Evolutionary conservation across 148 eudicot genomes (phyloP).

Genomic region (Cornus florida): DNA sequence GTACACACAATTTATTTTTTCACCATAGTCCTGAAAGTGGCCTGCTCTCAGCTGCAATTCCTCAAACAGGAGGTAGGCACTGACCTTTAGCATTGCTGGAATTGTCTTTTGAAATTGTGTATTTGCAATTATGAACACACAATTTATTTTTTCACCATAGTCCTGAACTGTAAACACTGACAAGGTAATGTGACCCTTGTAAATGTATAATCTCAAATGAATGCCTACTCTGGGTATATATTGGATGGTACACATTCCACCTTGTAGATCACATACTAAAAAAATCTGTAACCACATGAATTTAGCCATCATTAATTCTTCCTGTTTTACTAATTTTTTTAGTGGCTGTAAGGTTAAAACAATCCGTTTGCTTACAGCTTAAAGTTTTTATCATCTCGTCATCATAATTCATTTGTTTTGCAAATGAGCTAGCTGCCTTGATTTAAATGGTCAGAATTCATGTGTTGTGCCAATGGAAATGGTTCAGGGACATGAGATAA

Average conservation of each 20-base stretch:
- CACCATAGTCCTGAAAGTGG: too few species aligned
- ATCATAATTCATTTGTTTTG: neutral
- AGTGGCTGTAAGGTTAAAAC: neutral
- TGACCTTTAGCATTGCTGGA: neutral
- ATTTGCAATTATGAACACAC: neutral
- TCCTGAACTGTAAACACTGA: neutral
- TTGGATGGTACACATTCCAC: neutral
- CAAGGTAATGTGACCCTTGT: neutral
- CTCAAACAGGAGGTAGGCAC: slow-evolving; percentile 53
- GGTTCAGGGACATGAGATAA: too few species aligned
- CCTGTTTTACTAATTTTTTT: neutral
- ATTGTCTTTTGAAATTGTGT: neutral
- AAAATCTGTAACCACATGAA: neutral
- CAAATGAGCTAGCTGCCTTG: neutral
- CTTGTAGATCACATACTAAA: neutral
- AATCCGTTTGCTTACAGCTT: neutral
- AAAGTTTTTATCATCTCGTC: too few species aligned
- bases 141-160: neutral
- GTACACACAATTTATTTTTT: neutral
- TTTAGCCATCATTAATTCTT: slow-evolving; percentile 1
- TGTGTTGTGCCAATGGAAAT: neutral
- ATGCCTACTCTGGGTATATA: neutral
- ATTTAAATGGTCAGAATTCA: neutral
- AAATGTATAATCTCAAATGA: neutral
- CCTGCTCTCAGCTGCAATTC: slow-evolving; percentile 59